Evolutionary conservation across 345 rosid species (phyloP).

Genomic region (Euclidium syriacum): DNA sequence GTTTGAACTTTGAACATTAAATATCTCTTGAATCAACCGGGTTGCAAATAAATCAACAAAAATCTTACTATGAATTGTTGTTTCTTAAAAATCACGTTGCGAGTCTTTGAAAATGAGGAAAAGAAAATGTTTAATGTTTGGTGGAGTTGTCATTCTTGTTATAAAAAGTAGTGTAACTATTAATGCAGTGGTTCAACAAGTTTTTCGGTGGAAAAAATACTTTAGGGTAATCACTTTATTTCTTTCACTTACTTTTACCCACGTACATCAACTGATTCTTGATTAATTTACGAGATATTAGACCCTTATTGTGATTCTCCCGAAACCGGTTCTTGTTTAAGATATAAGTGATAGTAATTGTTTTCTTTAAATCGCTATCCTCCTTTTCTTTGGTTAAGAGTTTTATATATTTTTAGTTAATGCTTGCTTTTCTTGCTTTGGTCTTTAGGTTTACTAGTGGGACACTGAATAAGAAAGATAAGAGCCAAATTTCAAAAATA

Average conservation of each 20-base stretch:
- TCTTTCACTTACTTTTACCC: slow-evolving; percentile 22
- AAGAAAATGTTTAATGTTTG: background rate
- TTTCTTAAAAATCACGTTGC: no score
- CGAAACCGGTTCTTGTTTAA: background rate
- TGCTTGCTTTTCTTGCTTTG: slow-evolving; percentile 26
- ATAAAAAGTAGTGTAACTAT: background rate
- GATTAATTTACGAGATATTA: slow-evolving; percentile 21
- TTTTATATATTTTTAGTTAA: slow-evolving; percentile 15
- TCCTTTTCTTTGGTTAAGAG: slow-evolving; percentile 5
- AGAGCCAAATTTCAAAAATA: slow-evolving; percentile 26
- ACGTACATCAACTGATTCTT: slow-evolving; percentile 23
- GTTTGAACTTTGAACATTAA: no score
- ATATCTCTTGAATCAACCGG: no score
- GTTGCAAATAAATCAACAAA: no score
- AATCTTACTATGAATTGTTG: no score
- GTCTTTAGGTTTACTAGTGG: slow-evolving; percentile 29
- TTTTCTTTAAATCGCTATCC: slow-evolving; percentile 16
- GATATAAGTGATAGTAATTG: background rate
- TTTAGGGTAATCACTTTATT: slow-evolving; percentile 8
- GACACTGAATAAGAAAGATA: slow-evolving; percentile 20
- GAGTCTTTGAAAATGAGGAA: background rate
- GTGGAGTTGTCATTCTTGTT: background rate
- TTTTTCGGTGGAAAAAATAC: slow-evolving; percentile 10
- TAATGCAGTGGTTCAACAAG: slow-evolving; percentile 22
- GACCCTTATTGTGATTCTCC: slow-evolving; percentile 13